Conservation (phyloP, 768 basidiomycete species). For the Mycena metata region DNA sequence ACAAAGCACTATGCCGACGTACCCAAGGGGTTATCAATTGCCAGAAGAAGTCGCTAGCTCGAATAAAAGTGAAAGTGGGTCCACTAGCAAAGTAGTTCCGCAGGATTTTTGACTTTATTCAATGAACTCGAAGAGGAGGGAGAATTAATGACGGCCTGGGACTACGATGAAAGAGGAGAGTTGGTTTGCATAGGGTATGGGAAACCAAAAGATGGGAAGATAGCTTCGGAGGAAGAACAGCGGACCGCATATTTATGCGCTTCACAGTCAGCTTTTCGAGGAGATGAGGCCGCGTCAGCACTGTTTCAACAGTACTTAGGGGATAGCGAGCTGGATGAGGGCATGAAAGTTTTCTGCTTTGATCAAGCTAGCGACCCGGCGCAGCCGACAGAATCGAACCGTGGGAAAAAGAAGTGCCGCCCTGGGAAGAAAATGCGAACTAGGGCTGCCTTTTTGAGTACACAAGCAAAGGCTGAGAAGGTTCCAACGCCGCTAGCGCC, state of each 20-base stretch:
- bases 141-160: constrained; percentile 13
- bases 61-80: too few relatives aligned
- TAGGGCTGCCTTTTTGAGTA: too few relatives aligned
- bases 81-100: too few relatives aligned
- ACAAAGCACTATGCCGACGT: too few relatives aligned
- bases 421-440: too few relatives aligned
- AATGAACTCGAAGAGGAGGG: too few relatives aligned
- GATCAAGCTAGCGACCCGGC: background rate
- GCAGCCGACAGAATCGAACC: background rate
- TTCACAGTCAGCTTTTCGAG: background rate
- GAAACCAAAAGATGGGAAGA: background rate
- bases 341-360: background rate
- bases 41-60: too few relatives aligned
- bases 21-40: too few relatives aligned
- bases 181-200: background rate
- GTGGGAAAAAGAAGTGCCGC: background rate
- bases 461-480: too few relatives aligned
- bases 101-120: constrained; percentile 10
- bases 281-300: background rate
- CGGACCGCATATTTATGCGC: background rate
- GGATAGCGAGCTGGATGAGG: background rate
- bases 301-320: background rate
- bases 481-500: too few relatives aligned
- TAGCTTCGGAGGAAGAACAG: background rate
- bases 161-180: background rate